Conservation (phyloP, 345 rosid genomes). For the Ricinus communis region DNA sequence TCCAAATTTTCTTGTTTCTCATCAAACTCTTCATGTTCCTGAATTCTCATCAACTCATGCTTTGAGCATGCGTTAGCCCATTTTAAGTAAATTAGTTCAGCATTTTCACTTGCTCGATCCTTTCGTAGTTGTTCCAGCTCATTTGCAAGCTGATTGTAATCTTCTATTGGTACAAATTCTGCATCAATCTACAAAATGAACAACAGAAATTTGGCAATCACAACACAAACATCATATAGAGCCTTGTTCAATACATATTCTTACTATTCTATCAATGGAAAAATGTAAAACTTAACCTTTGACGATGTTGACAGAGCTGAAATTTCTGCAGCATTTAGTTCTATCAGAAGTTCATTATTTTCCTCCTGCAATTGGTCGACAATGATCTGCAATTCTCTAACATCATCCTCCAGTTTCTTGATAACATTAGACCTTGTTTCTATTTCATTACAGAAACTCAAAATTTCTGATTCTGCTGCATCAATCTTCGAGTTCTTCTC, state of each 20-base stretch:
- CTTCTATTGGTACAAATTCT: slow-evolving; percentile 34
- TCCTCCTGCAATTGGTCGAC: slow-evolving; percentile 39
- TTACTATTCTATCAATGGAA: neutral
- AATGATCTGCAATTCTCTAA: slow-evolving; percentile 30
- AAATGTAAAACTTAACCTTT: slow-evolving; percentile 36
- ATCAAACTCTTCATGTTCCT: slow-evolving; percentile 27
- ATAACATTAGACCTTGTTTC: slow-evolving; percentile 31
- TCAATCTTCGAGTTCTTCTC: slow-evolving; percentile 38
- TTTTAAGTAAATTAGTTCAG: slow-evolving; percentile 55
- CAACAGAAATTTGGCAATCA: neutral
- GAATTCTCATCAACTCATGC: slow-evolving; percentile 51
- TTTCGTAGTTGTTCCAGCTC: slow-evolving; percentile 50
- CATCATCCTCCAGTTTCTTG: slow-evolving; percentile 44
- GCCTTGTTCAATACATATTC: too few species aligned
- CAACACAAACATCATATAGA: too few species aligned
- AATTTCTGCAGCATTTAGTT: slow-evolving; percentile 27
- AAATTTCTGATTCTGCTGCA: slow-evolving; percentile 39
- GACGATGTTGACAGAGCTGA: slow-evolving; percentile 31
- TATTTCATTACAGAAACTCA: slow-evolving; percentile 26
- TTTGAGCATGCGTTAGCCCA: slow-evolving; percentile 78
- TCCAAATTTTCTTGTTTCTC: slow-evolving; percentile 25
- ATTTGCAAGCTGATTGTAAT: slow-evolving; percentile 35
- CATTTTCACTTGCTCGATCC: slow-evolving; percentile 42
- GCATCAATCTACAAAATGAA: slow-evolving; percentile 35
- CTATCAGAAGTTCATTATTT: slow-evolving; percentile 34